Evolutionary conservation across 768 basidiomycete genomes (phyloP).

Genomic region (Omphalotus guepiniiformis): DNA sequence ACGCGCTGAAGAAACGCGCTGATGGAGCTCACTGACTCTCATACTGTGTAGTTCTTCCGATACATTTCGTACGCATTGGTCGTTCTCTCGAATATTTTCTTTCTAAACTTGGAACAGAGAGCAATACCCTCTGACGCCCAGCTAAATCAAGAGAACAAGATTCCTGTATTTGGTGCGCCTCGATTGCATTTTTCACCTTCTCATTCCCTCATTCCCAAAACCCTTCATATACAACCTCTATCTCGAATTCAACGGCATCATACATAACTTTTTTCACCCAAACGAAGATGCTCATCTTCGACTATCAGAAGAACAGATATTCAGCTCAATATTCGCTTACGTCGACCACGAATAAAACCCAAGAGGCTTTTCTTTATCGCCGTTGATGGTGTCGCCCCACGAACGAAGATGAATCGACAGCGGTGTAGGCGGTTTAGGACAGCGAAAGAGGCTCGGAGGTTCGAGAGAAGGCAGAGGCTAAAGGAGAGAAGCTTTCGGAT

Average conservation of each 20-base stretch:
- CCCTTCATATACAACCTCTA: slow-evolving; percentile 92
- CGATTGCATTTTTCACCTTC: slow-evolving; percentile 6
- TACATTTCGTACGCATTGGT: slow-evolving; percentile 75
- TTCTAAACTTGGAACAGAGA: slow-evolving; percentile 54
- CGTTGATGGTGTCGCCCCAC: slow-evolving; percentile 93
- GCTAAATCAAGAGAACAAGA: slow-evolving; percentile 96
- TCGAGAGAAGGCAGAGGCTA: slow-evolving; percentile 78
- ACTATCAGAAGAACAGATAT: slow-evolving; percentile 94
- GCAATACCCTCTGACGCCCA: slow-evolving; percentile 98
- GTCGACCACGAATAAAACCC: slow-evolving; percentile 96
- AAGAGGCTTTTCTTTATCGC: slow-evolving; percentile 99
- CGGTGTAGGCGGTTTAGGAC: slow-evolving; percentile 90
- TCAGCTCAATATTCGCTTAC: slow-evolving; percentile 94
- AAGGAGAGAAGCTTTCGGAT: slow-evolving; percentile 87
- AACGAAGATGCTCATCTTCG: slow-evolving; percentile 95
- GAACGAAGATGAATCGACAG: slow-evolving; percentile 99
- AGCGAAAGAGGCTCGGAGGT: slow-evolving; percentile 89
- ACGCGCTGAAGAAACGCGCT: no score
- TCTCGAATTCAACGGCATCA: slow-evolving; percentile 92
- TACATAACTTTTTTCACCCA: slow-evolving; percentile 93
- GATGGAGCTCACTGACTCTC: slow-evolving; percentile 15
- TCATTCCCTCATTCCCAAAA: no score
- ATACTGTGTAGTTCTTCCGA: slow-evolving; percentile 88
- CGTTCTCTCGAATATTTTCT: background rate
- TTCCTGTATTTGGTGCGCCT: slow-evolving; percentile 98